Evolutionary conservation across 2,329 filamentous ascomycete genomes (phyloP), one percentile per base, ranked within the genome.

Genomic region (Fusarium agapanthi): DNA sequence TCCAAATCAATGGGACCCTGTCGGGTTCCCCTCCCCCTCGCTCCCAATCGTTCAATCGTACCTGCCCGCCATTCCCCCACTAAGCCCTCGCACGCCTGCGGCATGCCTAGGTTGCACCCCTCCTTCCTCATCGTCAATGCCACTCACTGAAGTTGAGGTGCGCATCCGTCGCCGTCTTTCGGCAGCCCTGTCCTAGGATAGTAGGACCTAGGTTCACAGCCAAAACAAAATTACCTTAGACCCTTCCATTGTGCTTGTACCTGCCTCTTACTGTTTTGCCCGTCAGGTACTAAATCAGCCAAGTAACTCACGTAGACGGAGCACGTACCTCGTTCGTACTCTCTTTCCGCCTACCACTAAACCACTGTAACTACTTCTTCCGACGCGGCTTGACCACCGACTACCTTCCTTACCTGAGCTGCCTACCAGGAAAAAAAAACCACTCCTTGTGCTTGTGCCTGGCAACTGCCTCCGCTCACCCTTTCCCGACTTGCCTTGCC

Each of bases 51-150:
- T 55, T 70, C 71, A 74, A 74, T 76, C 72, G 67, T 28, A 54
- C 50, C 34, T 54, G 61, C 69, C 65, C 72, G 59, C 75, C 67
- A 62, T 74, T 76, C 74, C 75, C 74, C 75, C 74, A 76, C 75
- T 69, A 76, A 67, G 71, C 65, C 65, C 50, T 62, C 71, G 62
- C 67, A 74, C 63, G 37, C 74, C 70, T 66, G 68, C 64, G 61
- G 43, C 74, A 61, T 62, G 68, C 64, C 44, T 60, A 66, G 61
- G 61, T 32, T 73, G 57, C 72, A 76, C 73, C 65, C 70, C 72
- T 76, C 73, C 75, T 73, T 67, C 68, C 56, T 66, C 69, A 67
- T 71, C 74, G 50, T 63, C 61, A 65, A 63, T 38, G 26, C 24
- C 34, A 54, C 30, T 50, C 30, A 50, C 34, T 54, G 50, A 38